Evolutionary conservation across 768 basidiomycete species (phyloP), one percentile per base, ranked within the genome.

Genomic region (Boletus barrowsii): DNA sequence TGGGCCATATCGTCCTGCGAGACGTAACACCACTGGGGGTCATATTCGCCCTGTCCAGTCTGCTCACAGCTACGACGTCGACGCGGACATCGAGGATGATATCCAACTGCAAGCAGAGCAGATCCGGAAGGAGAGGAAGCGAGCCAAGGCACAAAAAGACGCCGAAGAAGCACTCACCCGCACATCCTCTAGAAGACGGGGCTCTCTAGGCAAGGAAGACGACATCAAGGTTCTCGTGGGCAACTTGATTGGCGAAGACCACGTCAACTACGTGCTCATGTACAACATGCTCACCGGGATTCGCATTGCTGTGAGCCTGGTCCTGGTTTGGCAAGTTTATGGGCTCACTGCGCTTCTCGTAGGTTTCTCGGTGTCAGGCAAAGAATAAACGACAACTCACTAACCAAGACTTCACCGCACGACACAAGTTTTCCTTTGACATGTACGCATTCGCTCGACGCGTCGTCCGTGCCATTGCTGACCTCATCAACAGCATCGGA

Each of bases 221-320:
- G 83, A 84, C 46, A 74, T 80, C 29, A 73, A 69, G 49, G 86
- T 87, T 5, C 73, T 95, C 13, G 91, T 98, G 0, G 97, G 97
- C 1, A 98, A 98, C 69, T 74, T 98, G 61, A 97, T 99, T 59
- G 92, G 93, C n/a, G 95, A 98, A 69, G 96, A 86, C 64, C 97
- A 99, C 73, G 95, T 89, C 71, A 99, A 99, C 76, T 99, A 98
- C 62, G 91, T 98, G 54, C 75, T 99, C 65, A 98, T 98, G 97
- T 99, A 98, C 76, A 98, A 99, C 76, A 99, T 99, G 97, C 79
- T 99, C 64, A 99, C 97, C 5, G 97, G 97, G 5, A 99, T 99
- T 57, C 83, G 97, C 40, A 93, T 94, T 62, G 95, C 87, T 29
- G 95, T 93, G 63, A 67, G 88, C 78, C 18, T 24, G 26, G 22